Percentiles rank a stretch among this genome's conserved stretches.
phyloP scores from a whole-genome alignment of 352 stramenopile species.

The Discostella stelligera region DNA sequence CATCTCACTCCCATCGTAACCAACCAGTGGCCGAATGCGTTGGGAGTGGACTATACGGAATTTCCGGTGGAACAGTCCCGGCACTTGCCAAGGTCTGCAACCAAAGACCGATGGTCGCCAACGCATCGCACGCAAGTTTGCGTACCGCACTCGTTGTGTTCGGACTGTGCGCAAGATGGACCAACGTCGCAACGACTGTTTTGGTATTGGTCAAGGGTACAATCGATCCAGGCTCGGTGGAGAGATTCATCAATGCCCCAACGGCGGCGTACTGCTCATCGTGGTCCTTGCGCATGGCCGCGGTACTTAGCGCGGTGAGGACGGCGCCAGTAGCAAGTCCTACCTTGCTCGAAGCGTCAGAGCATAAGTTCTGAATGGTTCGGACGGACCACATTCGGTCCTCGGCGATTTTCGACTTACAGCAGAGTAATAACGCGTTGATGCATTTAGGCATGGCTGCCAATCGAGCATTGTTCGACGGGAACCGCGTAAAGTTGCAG shows the following conservation, averaged over 20 bases:
- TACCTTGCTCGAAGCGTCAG: conserved; percentile 58
- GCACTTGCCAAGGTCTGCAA: conserved; percentile 71
- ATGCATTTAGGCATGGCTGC: conserved; percentile 50
- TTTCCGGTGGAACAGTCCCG: conserved; percentile 59
- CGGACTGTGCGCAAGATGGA: conserved; percentile 70
- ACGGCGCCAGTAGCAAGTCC: conserved; percentile 49
- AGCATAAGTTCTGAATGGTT: conserved; percentile 72
- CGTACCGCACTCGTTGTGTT: conserved; percentile 52
- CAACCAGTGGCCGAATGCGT: conserved; percentile 70
- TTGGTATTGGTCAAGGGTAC: conserved; percentile 77
- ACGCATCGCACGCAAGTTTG: conserved; percentile 65
- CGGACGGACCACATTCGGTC: conserved; percentile 68
- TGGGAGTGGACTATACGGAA: conserved; percentile 57
- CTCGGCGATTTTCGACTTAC: conserved; percentile 47
- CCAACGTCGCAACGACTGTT: conserved; percentile 72
- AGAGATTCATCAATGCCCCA: conserved; percentile 68
- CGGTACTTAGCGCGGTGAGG: conserved; percentile 58
- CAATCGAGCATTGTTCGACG: conserved; percentile 58
- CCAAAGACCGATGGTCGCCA: conserved; percentile 74
- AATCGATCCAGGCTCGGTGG: conserved; percentile 73
- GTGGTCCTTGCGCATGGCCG: conserved; percentile 58
- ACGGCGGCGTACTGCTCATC: conserved; percentile 71
- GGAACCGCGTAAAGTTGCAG: conserved; percentile 73
- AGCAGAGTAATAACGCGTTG: conserved; percentile 50
- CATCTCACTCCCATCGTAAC: conserved; percentile 67